phyloP scores from a whole-genome alignment of 2,329 filamentous ascomycete species.

The Pestalotiopsis sp. region DNA sequence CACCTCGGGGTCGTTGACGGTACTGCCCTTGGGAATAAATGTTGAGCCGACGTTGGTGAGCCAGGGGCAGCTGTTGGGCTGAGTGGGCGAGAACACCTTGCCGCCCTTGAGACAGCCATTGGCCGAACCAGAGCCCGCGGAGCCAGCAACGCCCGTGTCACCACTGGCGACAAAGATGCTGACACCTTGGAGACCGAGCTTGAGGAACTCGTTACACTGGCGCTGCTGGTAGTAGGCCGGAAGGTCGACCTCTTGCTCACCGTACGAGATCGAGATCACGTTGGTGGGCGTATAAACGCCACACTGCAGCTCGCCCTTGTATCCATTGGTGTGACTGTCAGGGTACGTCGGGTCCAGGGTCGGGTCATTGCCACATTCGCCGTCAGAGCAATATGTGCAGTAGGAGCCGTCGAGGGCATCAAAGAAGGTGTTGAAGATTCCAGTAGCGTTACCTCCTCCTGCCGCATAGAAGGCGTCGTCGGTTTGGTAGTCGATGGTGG shows the following conservation, averaged over 20 bases:
- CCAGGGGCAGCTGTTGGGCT: conserved; percentile 50
- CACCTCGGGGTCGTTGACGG: conserved; percentile 20
- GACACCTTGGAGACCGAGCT: conserved; percentile 34
- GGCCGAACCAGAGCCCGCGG: conserved; percentile 17
- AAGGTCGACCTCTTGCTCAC: conserved; percentile 51
- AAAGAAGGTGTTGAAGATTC: conserved; percentile 52
- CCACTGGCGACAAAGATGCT: conserved; percentile 15
- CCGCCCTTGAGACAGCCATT: conserved; percentile 22
- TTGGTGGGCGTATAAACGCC: conserved; percentile 46
- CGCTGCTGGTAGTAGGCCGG: conserved; percentile 48
- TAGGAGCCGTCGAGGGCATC: conserved; percentile 24
- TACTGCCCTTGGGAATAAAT: conserved; percentile 9
- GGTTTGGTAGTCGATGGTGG: conserved; percentile 36
- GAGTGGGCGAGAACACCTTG: conserved; percentile 42
- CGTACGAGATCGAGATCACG: conserved; percentile 56
- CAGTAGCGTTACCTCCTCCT: conserved; percentile 33
- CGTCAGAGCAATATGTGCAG: conserved; percentile 24
- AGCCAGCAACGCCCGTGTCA: conserved; percentile 15
- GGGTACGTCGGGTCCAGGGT: conserved; percentile 33
- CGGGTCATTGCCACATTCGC: conserved; percentile 24
- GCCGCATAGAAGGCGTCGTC: conserved; percentile 36
- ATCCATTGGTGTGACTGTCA: conserved; percentile 40
- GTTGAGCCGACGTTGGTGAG: conserved; percentile 46
- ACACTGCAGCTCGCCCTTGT: conserved; percentile 45
- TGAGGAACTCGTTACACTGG: conserved; percentile 55